phyloP scores from a whole-genome alignment of 257 asterid species.

The Solanum lycopersicoides region DNA sequence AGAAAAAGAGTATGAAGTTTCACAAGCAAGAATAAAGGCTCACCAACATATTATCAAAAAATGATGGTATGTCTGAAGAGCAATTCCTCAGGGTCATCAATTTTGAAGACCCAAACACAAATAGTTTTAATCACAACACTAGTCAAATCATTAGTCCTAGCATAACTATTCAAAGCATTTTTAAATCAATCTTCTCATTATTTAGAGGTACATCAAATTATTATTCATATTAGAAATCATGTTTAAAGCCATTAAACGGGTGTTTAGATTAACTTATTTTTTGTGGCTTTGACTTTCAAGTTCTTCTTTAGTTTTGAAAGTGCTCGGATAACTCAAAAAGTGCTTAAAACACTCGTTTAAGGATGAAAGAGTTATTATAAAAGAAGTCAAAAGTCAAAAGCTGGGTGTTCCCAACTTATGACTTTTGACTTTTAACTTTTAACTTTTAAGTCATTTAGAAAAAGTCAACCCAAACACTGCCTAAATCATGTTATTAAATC shows the following conservation, averaged over 20 bases:
- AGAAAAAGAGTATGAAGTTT: background rate
- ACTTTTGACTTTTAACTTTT: too few relatives aligned
- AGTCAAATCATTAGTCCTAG: background rate
- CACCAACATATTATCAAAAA: background rate
- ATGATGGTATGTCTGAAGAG: background rate
- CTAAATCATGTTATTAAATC: background rate
- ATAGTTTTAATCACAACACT: background rate
- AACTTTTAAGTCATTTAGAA: background rate
- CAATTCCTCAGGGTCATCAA: background rate
- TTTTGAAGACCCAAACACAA: background rate
- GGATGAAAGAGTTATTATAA: too few relatives aligned
- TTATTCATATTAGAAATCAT: background rate
- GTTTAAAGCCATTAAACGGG: background rate
- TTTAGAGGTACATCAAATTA: background rate
- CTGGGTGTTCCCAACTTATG: background rate
- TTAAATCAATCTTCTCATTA: background rate
- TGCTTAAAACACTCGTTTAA: too few relatives aligned
- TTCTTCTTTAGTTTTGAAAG: background rate
- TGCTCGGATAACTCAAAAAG: background rate
- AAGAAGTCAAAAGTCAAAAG: too few relatives aligned
- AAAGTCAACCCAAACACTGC: background rate
- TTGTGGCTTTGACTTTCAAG: background rate
- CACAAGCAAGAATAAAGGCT: background rate
- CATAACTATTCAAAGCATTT: background rate
- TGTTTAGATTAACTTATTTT: background rate